Conservation (phyloP, 129 eudicot genomes). For the Flaveria linearis region DNA sequence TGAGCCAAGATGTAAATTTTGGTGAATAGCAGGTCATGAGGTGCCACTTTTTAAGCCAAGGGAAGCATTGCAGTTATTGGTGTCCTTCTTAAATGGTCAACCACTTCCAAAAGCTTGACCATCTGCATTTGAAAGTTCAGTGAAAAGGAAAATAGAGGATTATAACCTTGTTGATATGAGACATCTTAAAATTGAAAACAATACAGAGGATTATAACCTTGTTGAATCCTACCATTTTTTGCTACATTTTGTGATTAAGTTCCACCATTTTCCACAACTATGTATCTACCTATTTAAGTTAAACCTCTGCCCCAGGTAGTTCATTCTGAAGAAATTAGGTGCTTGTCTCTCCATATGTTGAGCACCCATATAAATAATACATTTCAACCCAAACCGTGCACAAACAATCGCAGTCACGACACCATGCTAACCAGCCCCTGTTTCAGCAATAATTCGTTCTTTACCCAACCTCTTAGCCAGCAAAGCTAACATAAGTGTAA, state of each 20-base stretch:
- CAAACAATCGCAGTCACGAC: constrained; percentile 97
- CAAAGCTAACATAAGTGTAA: no score
- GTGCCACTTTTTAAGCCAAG: constrained; percentile 97
- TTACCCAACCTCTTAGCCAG: constrained; percentile 78
- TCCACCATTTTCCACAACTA: constrained; percentile 14
- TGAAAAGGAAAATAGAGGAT: not conserved
- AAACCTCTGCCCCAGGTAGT: constrained; percentile 97
- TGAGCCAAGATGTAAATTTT: constrained; percentile 15
- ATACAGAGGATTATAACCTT: constrained; percentile 4
- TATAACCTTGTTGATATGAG: constrained; percentile 8
- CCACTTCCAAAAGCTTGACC: constrained; percentile 77
- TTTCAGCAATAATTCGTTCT: constrained; percentile 84
- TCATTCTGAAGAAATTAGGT: constrained; percentile 82
- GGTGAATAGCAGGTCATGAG: constrained; percentile 75
- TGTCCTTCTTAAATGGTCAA: constrained; percentile 71
- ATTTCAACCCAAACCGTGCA: constrained; percentile 78
- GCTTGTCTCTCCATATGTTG: constrained; percentile 96
- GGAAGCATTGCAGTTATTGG: constrained; percentile 73
- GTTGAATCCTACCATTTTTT: constrained; percentile 17
- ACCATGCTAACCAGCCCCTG: constrained; percentile 99
- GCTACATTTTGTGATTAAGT: constrained; percentile 3
- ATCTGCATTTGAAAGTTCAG: not conserved
- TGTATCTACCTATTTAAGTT: constrained; percentile 2
- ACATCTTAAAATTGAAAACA: constrained; percentile 10
- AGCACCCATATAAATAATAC: constrained; percentile 93